phyloP scores from a whole-genome alignment of 2,329 filamentous ascomycete genomes.

The Ploettnerulaceae sp. region DNA sequence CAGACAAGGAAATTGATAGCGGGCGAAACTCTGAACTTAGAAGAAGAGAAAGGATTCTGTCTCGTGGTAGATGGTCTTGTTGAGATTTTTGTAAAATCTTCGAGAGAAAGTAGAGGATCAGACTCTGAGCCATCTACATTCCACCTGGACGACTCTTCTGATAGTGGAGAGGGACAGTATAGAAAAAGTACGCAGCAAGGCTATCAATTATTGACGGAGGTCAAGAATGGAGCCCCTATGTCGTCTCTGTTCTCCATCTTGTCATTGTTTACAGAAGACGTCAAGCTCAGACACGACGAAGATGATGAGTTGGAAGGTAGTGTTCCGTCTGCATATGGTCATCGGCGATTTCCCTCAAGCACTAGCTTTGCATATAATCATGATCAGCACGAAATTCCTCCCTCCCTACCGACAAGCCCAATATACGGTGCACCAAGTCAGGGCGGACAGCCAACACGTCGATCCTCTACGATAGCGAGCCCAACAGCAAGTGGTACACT shows the following conservation, averaged over 20 bases:
- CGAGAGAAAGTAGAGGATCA: constrained; percentile 46
- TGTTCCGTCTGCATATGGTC: constrained; percentile 34
- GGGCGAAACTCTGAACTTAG: constrained; percentile 88
- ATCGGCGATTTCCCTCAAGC: constrained; percentile 24
- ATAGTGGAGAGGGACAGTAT: constrained; percentile 63
- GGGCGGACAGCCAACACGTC: constrained; percentile 40
- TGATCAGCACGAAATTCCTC: constrained; percentile 30
- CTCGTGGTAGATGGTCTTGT: constrained; percentile 94
- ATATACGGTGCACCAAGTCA: constrained; percentile 30
- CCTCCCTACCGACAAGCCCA: constrained; percentile 32
- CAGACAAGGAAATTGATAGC: constrained; percentile 95
- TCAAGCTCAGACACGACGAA: constrained; percentile 70
- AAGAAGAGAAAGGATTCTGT: constrained; percentile 98
- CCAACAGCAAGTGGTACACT: constrained; percentile 38
- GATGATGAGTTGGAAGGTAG: constrained; percentile 40
- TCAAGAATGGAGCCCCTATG: constrained; percentile 97
- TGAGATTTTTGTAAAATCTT: constrained; percentile 96
- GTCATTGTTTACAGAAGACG: constrained; percentile 92
- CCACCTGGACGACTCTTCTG: constrained; percentile 45
- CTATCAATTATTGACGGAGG: constrained; percentile 93
- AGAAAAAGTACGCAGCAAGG: constrained; percentile 65
- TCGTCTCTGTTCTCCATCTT: constrained; percentile 97
- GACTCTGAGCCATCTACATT: constrained; percentile 38
- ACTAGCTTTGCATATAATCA: constrained; percentile 24
- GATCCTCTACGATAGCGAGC: constrained; percentile 29